These are phyloP conservation scores for Chlamydomonas asymmetrica DNA, from an alignment of 139 green algal species.

Conservation along the genomic window DNA sequence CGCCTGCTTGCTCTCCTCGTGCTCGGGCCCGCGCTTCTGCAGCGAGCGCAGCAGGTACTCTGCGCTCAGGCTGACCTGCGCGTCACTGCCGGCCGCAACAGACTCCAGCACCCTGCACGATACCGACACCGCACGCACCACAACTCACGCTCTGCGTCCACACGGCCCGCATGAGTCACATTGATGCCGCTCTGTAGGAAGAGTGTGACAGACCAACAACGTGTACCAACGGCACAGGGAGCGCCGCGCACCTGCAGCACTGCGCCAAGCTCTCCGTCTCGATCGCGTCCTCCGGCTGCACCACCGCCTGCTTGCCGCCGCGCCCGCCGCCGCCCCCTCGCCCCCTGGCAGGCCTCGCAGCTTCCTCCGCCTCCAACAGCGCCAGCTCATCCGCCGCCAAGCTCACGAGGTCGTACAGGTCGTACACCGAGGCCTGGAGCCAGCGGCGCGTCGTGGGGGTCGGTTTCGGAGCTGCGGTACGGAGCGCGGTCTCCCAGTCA, in stretches of 20 bases:
- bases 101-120: slow-evolving; percentile 32
- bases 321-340: not conserved
- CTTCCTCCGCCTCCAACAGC: not conserved
- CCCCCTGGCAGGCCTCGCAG: not conserved
- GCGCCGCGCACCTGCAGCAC: too few relatives aligned
- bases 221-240: too few relatives aligned
- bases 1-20: slow-evolving; percentile 30
- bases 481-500: slow-evolving; percentile 28
- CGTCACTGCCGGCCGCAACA: slow-evolving; percentile 20
- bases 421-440: slow-evolving; percentile 46
- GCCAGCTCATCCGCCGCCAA: slow-evolving; percentile 41
- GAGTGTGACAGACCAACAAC: too few relatives aligned
- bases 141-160: too few relatives aligned
- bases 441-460: slow-evolving; percentile 28
- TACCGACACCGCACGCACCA: too few relatives aligned
- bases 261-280: slow-evolving; percentile 32
- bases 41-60: slow-evolving; percentile 28
- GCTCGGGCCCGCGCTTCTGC: slow-evolving; percentile 19
- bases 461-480: slow-evolving; percentile 13
- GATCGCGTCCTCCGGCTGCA: too few relatives aligned
- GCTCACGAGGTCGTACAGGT: slow-evolving; percentile 50
- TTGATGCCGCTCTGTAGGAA: too few relatives aligned
- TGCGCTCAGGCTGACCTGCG: slow-evolving; percentile 12
- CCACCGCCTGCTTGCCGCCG: not conserved
- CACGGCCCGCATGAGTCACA: too few relatives aligned